phyloP scores from a whole-genome alignment of 1,284 basidiomycete species.

The Bjerkandera adusta region DNA sequence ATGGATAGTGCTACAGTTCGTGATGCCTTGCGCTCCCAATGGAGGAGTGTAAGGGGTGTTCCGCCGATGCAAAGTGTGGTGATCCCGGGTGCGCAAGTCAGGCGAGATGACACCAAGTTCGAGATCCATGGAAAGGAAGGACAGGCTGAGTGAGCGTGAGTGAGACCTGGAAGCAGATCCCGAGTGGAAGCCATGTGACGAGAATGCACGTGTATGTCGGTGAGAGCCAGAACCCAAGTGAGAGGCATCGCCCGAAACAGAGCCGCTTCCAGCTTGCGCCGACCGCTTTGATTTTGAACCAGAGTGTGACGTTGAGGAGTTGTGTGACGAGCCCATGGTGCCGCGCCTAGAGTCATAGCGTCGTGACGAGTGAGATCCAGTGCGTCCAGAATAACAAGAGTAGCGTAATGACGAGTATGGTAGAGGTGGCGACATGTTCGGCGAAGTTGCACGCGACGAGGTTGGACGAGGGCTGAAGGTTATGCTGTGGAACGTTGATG shows the following conservation, averaged over 20 bases:
- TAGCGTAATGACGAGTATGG: background rate
- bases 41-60: background rate
- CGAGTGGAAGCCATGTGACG: background rate
- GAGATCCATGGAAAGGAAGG: conserved; percentile 18
- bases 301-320: background rate
- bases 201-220: background rate
- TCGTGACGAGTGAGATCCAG: background rate
- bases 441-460: background rate
- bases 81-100: background rate
- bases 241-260: background rate
- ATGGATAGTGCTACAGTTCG: conserved; percentile 21
- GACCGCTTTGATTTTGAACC: too few relatives aligned
- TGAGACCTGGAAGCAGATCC: background rate
- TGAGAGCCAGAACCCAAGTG: background rate
- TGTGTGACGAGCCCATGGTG: background rate
- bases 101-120: conserved; percentile 1
- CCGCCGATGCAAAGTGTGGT: background rate
- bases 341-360: background rate
- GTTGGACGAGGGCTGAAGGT: conserved; percentile 2
- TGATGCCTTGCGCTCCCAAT: conserved; percentile 11
- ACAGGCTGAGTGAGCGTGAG: conserved; percentile 13
- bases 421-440: background rate
- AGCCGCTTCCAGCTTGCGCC: background rate
- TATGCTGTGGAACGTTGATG: background rate
- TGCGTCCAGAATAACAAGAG: background rate